Conservation (phyloP, 2,329 filamentous ascomycete species). For the Epicoccum sorghinum region DNA sequence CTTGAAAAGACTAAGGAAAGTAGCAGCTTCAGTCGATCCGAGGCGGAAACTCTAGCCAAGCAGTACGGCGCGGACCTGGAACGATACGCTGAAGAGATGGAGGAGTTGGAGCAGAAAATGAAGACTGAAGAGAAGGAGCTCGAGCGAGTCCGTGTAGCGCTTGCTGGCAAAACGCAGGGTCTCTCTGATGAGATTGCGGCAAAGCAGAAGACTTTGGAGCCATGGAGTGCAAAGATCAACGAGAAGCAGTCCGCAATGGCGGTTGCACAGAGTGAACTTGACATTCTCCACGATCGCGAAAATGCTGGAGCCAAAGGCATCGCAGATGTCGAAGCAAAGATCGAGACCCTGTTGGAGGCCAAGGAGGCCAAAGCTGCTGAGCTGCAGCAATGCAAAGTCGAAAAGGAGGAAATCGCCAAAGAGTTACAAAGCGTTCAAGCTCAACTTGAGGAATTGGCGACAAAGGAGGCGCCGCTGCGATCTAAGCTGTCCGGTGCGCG, state of each 20-base stretch:
- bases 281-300: constrained; percentile 87
- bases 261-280: constrained; percentile 91
- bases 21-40: constrained; percentile 74
- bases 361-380: constrained; percentile 73
- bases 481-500: constrained; percentile 85
- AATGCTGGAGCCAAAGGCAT: constrained; percentile 85
- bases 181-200: constrained; percentile 90
- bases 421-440: constrained; percentile 74
- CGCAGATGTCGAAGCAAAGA: constrained; percentile 81
- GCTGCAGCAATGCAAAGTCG: constrained; percentile 74
- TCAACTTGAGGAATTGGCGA: constrained; percentile 73
- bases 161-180: constrained; percentile 95
- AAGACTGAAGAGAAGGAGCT: constrained; percentile 82
- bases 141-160: constrained; percentile 77
- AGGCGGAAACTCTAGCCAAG: constrained; percentile 78
- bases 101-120: constrained; percentile 76
- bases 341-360: constrained; percentile 73
- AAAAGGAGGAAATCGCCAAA: constrained; percentile 74
- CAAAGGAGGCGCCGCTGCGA: constrained; percentile 82
- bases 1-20: constrained; percentile 84
- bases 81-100: constrained; percentile 75
- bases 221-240: constrained; percentile 96
- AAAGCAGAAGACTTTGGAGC: constrained; percentile 93
- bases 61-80: constrained; percentile 81
- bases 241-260: constrained; percentile 93